Evolutionary conservation across 176 grass and related monocot species (phyloP).

Genomic region (Carex parvula): DNA sequence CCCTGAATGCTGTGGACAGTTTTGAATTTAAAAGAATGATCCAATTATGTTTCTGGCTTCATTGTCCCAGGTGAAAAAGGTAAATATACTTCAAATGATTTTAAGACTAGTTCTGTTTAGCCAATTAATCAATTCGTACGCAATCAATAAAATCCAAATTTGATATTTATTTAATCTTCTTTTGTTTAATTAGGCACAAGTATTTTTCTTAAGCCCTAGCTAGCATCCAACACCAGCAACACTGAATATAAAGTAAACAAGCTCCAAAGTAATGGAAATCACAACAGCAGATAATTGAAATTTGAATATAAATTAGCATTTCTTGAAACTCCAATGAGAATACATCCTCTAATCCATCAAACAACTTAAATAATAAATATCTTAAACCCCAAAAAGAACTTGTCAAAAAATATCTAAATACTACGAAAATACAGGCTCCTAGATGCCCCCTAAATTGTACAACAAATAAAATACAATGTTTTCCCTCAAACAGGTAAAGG

Average conservation of each 20-base stretch:
- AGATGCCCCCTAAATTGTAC: background rate
- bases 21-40: too few relatives aligned
- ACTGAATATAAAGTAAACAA: background rate
- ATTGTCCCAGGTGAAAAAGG: too few relatives aligned
- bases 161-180: background rate
- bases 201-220: background rate
- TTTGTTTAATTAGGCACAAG: background rate
- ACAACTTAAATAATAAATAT: background rate
- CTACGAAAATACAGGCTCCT: background rate
- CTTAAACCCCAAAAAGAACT: background rate
- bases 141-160: background rate
- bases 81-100: too few relatives aligned
- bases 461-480: background rate
- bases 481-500: background rate
- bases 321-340: slow-evolving; percentile 4
- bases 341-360: slow-evolving; percentile 12
- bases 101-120: too few relatives aligned
- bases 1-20: too few relatives aligned
- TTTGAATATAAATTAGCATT: background rate
- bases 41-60: too few relatives aligned
- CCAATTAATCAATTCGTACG: too few relatives aligned
- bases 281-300: background rate
- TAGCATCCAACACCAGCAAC: background rate
- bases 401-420: background rate
- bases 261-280: background rate